phyloP scores from a whole-genome alignment of 768 basidiomycete species.

The Tylopilus sp. region DNA sequence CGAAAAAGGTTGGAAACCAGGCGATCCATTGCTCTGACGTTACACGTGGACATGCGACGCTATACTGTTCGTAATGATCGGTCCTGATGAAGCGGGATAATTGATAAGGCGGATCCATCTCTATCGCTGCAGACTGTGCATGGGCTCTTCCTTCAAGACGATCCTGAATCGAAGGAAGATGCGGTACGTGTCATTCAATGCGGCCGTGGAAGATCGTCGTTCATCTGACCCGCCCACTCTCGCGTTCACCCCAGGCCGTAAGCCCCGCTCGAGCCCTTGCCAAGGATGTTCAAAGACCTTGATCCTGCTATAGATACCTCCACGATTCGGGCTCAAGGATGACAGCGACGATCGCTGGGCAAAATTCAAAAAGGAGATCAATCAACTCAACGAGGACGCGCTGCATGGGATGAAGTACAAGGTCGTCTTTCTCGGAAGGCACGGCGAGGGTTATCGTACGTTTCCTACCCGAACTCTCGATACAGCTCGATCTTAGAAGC shows the following conservation, averaged over 20 bases:
- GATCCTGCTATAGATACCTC: constrained; percentile 42
- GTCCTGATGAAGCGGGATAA: background rate
- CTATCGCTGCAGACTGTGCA: constrained; percentile 2
- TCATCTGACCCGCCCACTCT: background rate
- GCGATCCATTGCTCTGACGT: background rate
- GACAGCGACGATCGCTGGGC: constrained; percentile 49
- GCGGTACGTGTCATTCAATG: constrained; percentile 7
- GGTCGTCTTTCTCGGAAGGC: constrained; percentile 61
- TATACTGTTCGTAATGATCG: constrained; percentile 17
- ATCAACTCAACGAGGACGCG: constrained; percentile 42
- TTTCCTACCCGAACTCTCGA: background rate
- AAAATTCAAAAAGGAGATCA: constrained; percentile 39
- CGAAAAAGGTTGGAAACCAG: background rate
- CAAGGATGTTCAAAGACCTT: background rate
- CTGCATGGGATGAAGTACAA: constrained; percentile 48
- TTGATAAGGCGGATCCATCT: no score
- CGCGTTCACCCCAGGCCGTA: constrained; percentile 7
- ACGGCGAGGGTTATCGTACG: constrained; percentile 74
- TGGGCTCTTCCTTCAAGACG: constrained; percentile 21
- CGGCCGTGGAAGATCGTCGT: background rate
- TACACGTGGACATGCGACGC: constrained; percentile 8
- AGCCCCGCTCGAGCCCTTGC: background rate
- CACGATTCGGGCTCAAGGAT: constrained; percentile 59
- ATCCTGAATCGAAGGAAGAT: constrained; percentile 10
- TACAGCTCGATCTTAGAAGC: constrained; percentile 30